A percentile compares a stretch with the other conserved stretches of the same genome.
Conservation (phyloP, 2,329 filamentous ascomycete species). For the Drechslerella dactyloides region DNA sequence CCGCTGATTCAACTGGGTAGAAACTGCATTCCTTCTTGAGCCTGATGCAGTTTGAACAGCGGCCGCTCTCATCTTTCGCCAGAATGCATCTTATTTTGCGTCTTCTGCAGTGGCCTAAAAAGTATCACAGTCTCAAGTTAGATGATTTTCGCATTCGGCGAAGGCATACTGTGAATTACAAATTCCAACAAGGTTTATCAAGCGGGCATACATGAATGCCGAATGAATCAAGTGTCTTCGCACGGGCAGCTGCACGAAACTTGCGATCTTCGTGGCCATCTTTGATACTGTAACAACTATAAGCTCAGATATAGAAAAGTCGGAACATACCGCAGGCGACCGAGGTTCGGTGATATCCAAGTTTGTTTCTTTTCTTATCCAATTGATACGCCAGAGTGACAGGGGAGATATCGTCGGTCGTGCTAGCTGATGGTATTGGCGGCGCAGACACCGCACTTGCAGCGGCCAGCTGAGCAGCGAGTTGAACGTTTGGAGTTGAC, state of each 20-base stretch:
- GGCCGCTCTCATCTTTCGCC: slow-evolving; percentile 72
- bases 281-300: no score
- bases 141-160: slow-evolving; percentile 47
- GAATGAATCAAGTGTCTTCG: no score
- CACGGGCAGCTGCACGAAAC: no score
- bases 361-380: slow-evolving; percentile 81
- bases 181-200: slow-evolving; percentile 6
- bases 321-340: slow-evolving; percentile 86
- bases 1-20: slow-evolving; percentile 73
- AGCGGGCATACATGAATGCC: no score
- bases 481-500: slow-evolving; percentile 55
- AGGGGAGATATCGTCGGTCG: slow-evolving; percentile 46
- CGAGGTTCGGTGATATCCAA: slow-evolving; percentile 93
- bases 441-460: slow-evolving; percentile 48
- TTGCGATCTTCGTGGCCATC: slow-evolving; percentile 14
- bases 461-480: slow-evolving; percentile 52
- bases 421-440: slow-evolving; percentile 43
- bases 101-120: slow-evolving; percentile 82
- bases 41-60: slow-evolving; percentile 90
- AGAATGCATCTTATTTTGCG: slow-evolving; percentile 92
- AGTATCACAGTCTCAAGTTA: slow-evolving; percentile 44
- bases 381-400: slow-evolving; percentile 57
- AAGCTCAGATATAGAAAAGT: slow-evolving; percentile 32
- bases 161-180: neutral
- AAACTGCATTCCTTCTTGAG: slow-evolving; percentile 95